Evolutionary conservation across 305 asterid genomes (phyloP).

Genomic region (Fraxinus sp.): DNA sequence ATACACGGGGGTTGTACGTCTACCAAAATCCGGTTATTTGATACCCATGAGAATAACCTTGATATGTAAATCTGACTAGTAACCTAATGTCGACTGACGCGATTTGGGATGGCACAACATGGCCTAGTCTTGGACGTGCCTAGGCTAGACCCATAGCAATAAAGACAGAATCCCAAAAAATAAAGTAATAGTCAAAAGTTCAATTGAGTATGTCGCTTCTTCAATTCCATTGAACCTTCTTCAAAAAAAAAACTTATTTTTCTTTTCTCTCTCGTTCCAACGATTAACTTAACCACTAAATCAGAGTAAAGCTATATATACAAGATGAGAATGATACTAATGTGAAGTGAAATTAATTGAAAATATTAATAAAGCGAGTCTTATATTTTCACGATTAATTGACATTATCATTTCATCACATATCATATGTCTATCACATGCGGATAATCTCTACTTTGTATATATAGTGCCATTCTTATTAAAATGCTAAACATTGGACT

Average conservation of each 20-base stretch:
- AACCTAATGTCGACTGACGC: neutral
- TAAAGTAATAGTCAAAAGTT: too few species aligned
- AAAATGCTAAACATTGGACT: too few species aligned
- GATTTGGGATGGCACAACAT: neutral
- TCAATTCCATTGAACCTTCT: neutral
- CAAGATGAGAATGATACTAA: too few species aligned
- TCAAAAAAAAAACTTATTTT: too few species aligned
- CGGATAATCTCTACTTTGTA: neutral
- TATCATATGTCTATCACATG: too few species aligned
- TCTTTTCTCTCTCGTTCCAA: neutral
- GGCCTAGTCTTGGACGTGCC: neutral
- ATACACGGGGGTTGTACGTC: too few species aligned
- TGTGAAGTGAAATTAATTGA: neutral
- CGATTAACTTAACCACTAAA: neutral
- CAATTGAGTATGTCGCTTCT: neutral
- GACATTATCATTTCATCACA: too few species aligned
- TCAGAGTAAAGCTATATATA: neutral
- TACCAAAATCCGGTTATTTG: too few species aligned
- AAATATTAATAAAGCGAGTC: neutral
- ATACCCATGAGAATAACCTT: neutral
- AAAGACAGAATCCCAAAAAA: neutral
- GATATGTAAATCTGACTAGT: neutral
- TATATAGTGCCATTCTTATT: too few species aligned
- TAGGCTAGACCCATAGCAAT: neutral
- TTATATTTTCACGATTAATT: too few species aligned